phyloP scores from a whole-genome alignment of 23 red algal species.

The Gracilaria caudata region DNA sequence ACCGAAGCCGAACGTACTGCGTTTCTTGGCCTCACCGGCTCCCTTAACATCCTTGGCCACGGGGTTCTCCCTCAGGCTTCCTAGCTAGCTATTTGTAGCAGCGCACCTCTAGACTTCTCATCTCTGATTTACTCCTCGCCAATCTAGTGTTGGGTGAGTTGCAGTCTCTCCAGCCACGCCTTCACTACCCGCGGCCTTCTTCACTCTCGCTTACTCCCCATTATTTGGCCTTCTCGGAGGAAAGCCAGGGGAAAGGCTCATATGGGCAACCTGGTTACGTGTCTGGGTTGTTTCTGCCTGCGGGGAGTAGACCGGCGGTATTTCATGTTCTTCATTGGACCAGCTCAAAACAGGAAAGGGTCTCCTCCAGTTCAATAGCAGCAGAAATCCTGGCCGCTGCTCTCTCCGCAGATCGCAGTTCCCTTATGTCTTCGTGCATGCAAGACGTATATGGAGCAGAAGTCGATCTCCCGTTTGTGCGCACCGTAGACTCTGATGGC shows the following conservation, averaged over 20 bases:
- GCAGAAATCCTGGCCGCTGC: slow-evolving; percentile 1
- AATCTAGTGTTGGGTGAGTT: slow-evolving; percentile 28
- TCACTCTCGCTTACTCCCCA: neutral
- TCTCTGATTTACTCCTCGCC: slow-evolving; percentile 24
- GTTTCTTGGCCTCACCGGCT: slow-evolving; percentile 15
- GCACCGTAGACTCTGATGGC: neutral
- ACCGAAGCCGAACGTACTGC: neutral
- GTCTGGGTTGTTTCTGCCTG: neutral
- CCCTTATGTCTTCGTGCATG: neutral
- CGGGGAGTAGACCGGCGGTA: neutral
- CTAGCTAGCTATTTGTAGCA: slow-evolving; percentile 37
- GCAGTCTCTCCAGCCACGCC: neutral
- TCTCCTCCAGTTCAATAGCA: neutral
- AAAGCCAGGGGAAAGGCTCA: neutral
- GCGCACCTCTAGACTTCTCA: neutral
- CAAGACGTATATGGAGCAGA: neutral
- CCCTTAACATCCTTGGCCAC: slow-evolving; percentile 32
- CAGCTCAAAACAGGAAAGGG: neutral
- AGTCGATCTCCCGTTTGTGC: neutral
- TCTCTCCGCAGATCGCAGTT: neutral
- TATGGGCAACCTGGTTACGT: slow-evolving; percentile 31
- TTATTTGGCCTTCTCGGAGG: slow-evolving; percentile 6
- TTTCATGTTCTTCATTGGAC: slow-evolving; percentile 7
- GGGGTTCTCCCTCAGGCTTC: slow-evolving; percentile 32
- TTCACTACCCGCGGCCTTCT: neutral